These are phyloP conservation scores for Colletotrichum musae DNA, from an alignment of 2,329 filamentous ascomycete genomes.

Conservation along the genomic window DNA sequence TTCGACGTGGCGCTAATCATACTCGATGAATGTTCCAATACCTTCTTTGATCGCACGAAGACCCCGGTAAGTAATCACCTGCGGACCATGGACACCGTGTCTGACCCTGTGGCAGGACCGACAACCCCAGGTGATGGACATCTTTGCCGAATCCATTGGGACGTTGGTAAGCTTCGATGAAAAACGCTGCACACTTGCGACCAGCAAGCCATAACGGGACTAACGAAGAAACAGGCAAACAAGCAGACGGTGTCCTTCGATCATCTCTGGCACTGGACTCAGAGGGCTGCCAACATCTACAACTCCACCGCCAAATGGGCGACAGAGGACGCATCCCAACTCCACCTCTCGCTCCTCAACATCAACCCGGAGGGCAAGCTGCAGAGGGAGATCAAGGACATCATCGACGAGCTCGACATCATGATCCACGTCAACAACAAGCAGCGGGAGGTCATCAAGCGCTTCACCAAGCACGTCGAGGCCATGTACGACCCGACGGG, in stretches of 20 bases:
- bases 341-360: slow-evolving; percentile 53
- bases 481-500: slow-evolving; percentile 5
- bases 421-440: slow-evolving; percentile 56
- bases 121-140: slow-evolving; percentile 57
- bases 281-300: slow-evolving; percentile 43
- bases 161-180: slow-evolving; percentile 51
- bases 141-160: slow-evolving; percentile 58
- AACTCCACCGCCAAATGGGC: slow-evolving; percentile 37
- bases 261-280: slow-evolving; percentile 49
- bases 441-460: slow-evolving; percentile 52
- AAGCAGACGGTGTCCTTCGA: slow-evolving; percentile 57
- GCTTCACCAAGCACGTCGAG: slow-evolving; percentile 45
- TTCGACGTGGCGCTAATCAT: slow-evolving; percentile 61
- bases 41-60: slow-evolving; percentile 57
- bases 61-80: slow-evolving; percentile 4
- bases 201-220: neutral
- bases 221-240: slow-evolving; percentile 46
- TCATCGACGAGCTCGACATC: slow-evolving; percentile 63
- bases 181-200: no score
- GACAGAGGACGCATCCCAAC: slow-evolving; percentile 42
- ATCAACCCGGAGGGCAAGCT: slow-evolving; percentile 60
- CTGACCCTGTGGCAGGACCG: slow-evolving; percentile 34
- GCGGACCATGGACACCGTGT: neutral
- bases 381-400: slow-evolving; percentile 61
- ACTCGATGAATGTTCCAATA: slow-evolving; percentile 56